Base-by-base conservation (phyloP, 805 yeast species). In the Priceomyces haplophilus region DNA sequence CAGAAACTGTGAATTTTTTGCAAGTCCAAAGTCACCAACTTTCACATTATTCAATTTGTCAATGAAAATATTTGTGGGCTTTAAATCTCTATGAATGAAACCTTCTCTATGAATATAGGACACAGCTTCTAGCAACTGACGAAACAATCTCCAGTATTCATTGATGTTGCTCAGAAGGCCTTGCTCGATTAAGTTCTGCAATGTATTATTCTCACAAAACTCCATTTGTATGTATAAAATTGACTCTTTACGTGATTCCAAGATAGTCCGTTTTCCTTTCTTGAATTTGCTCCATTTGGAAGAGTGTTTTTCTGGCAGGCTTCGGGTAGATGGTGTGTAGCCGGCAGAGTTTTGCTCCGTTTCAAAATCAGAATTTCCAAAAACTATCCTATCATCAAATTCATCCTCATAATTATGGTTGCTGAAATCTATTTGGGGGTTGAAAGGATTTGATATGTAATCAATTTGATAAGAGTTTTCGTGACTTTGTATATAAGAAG, bases 191-290 rank as follows among this genome's bases (percentile, higher is more conserved):
- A 93, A 67, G 64, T 93, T 96, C 40, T 78, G 76, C 21, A 93
- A 65, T 0, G 99, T 91, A 44, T 87, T 88, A 57, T 91, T 93
- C 56, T 93, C 99, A 65, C 99, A 93, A 55, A 93, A 93, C 61
- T 93, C 99, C 99, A 93, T 93, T 58, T 93, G 99, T 51, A 93
- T 93, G 59, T 87, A 93, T 23, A 93, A 64, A 0, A 95, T 88
- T 41, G 90, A 85, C 49, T 49, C 53, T 2, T 70, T 71, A n/a
- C 20, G 3, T 35, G 67, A 61, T 8, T 33, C 23, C 4, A 18
- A 32, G 38, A 39, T 23, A n/a, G 43, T 31, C 34, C 23, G 17
- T n/a, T 21, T 34, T 34, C 37, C 37, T 37, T 30, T 25, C 10
- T 10, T 36, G 18, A 11, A 23, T 32, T 25, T 27, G 18, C 16